A percentile compares a stretch with the other conserved stretches of the same genome.
Conservation (phyloP, 495 filamentous ascomycete genomes). For the Apodospora peruviana region DNA sequence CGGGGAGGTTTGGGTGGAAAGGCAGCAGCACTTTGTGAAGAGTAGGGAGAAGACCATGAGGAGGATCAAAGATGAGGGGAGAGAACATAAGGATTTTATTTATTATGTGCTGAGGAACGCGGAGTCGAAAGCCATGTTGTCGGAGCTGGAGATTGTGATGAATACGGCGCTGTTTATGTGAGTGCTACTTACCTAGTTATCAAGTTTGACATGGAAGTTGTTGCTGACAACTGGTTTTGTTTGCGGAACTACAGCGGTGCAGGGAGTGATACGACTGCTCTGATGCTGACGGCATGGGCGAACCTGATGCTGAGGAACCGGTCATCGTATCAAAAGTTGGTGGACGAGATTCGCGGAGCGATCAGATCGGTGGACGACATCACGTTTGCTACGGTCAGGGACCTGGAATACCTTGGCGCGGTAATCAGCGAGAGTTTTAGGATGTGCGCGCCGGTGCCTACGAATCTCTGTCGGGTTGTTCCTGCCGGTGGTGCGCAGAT, state of each 20-base stretch:
- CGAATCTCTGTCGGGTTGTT: conserved; percentile 7
- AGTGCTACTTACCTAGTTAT: too few relatives aligned
- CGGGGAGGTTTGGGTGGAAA: conserved; percentile 2
- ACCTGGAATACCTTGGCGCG: conserved; percentile 9
- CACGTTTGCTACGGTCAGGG: conserved; percentile 6
- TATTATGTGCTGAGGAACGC: conserved; percentile 18
- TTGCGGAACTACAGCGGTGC: conserved; percentile 15
- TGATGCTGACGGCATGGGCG: conserved; percentile 7
- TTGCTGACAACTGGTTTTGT: neutral
- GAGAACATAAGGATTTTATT: conserved; percentile 20
- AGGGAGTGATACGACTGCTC: conserved; percentile 19
- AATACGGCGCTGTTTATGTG: conserved; percentile 22
- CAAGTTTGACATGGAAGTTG: neutral
- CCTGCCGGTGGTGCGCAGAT: conserved; percentile 9
- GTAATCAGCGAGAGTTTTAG: conserved; percentile 13
- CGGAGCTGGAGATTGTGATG: conserved; percentile 16
- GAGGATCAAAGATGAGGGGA: conserved; percentile 10
- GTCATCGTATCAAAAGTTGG: conserved; percentile 5
- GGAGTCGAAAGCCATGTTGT: conserved; percentile 13
- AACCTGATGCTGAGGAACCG: conserved; percentile 13
- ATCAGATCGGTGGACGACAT: conserved; percentile 12
- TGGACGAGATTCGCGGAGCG: conserved; percentile 8
- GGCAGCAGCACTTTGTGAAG: conserved; percentile 14
- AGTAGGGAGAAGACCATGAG: conserved; percentile 12
- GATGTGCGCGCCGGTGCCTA: conserved; percentile 6